Evolutionary conservation across 2,329 filamentous ascomycete species (phyloP), one percentile per base, ranked within the genome.

Genomic region (Bisporella sp.): DNA sequence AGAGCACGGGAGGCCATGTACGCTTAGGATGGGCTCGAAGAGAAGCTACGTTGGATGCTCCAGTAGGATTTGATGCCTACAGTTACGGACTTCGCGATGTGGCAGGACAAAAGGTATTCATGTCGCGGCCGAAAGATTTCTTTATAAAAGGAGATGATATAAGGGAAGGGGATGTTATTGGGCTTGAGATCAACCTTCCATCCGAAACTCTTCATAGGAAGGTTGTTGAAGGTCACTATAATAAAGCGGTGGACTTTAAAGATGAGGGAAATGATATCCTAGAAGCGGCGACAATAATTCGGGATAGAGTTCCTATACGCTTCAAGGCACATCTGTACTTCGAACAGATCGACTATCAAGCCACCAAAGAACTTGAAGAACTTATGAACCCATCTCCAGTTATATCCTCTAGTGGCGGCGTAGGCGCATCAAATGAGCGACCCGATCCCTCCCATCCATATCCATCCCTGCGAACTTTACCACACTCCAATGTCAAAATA

Each of bases 311-410:
- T 42, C 91, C 93, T 1, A 95, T 97, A 58, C 84, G 91, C 7
- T 95, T 95, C 73, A 96, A 96, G 68, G 83, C 86, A 41, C 89
- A 95, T 66, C 86, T 91, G 48, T 96, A 95, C 71, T 96, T 96
- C 68, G 92, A 97, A 69, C 86, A 89, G 64, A 87, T 90, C 57
- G 90, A 95, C 64, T 95, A 95, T 66, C 87, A 92, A 59, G 76
- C 88, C 0, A 86, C 85, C 8, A 95, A 95, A 65, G 86, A 95
- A 57, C 81, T 97, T 40, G 91, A 96, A 61, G 87, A 95, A 61
- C 71, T 87, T 21, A 84, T 90, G 75, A 88, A 87, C 62, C 83
- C 83, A 1, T 79, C 81, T 11, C 76, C 81, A 2, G 64, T 72
- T 47, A 66, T 71, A 33, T 67, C 73, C 47, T 60, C 65, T 35